These are phyloP conservation scores for Porphyridium purpureum DNA, from an alignment of 23 red algal genomes.

Conservation along the genomic window DNA sequence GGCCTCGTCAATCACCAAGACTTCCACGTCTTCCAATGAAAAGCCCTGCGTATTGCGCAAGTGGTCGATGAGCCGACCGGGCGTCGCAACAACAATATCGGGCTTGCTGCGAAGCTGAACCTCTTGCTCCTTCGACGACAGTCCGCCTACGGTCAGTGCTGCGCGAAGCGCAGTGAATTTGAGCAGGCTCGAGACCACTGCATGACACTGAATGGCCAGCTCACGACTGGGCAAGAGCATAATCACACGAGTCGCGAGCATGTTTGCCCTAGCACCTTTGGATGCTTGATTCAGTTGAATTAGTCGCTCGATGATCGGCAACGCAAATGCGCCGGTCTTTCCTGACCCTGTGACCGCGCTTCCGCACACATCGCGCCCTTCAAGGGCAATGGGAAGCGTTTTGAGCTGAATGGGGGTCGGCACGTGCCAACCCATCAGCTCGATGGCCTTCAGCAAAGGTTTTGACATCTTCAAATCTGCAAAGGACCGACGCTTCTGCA, in stretches of 20 bases:
- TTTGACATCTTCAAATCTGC: conserved; percentile 57
- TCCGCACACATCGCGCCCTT: conserved; percentile 68
- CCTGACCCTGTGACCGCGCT: conserved; percentile 86
- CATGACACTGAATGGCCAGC: conserved; percentile 87
- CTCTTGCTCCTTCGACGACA: conserved; percentile 49
- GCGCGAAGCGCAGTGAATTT: conserved; percentile 27
- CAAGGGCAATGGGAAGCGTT: conserved; percentile 58
- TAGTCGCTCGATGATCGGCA: conserved; percentile 76
- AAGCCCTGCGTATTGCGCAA: conserved; percentile 68
- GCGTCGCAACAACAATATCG: conserved; percentile 78
- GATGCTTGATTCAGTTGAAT: conserved; percentile 21
- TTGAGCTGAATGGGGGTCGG: conserved; percentile 80
- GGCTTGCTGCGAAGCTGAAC: conserved; percentile 51
- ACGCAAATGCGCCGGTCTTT: conserved; percentile 77
- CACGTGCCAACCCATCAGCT: conserved; percentile 46
- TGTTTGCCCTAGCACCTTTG: neutral
- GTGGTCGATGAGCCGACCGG: conserved; percentile 82
- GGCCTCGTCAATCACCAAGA: conserved; percentile 92
- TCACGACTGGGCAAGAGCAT: conserved; percentile 81
- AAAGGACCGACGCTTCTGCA: too few species aligned
- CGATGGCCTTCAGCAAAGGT: conserved; percentile 45
- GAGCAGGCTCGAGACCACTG: conserved; percentile 32
- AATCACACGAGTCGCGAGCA: conserved; percentile 37
- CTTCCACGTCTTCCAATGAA: conserved; percentile 60
- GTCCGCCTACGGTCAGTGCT: conserved; percentile 74